A percentile compares a stretch with the other conserved stretches of the same genome.
These are phyloP conservation scores for Tilletiopsis washingtonensis DNA, from an alignment of 1,284 basidiomycete genomes.

Conservation along the genomic window DNA sequence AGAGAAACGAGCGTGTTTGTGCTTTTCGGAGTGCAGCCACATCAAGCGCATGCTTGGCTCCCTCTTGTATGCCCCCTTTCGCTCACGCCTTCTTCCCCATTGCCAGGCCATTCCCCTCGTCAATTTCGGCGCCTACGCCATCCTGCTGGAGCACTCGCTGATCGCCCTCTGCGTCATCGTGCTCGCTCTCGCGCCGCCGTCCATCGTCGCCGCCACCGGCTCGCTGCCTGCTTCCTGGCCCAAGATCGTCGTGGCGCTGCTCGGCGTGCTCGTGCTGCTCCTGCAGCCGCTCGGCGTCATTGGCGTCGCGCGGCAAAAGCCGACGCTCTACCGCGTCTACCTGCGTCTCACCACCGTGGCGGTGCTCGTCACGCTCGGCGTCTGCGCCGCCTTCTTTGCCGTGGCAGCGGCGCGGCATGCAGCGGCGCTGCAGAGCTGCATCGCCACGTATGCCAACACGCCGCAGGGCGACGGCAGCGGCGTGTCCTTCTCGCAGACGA, in stretches of 20 bases:
- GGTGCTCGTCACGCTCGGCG: slow-evolving; percentile 24
- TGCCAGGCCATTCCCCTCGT: slow-evolving; percentile 33
- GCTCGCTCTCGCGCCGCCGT: slow-evolving; percentile 33
- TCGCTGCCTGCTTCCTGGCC: slow-evolving; percentile 30
- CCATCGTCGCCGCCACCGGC: slow-evolving; percentile 36
- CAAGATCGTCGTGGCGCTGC: slow-evolving; percentile 32
- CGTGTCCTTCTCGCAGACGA: slow-evolving; percentile 3
- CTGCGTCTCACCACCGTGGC: slow-evolving; percentile 38
- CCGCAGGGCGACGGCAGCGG: slow-evolving; percentile 7
- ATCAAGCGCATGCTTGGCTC: not conserved
- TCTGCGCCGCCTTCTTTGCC: slow-evolving; percentile 33
- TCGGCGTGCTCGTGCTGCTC: slow-evolving; percentile 30
- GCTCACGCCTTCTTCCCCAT: not conserved
- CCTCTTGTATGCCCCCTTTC: not conserved
- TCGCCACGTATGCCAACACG: slow-evolving; percentile 20
- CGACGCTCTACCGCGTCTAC: slow-evolving; percentile 36
- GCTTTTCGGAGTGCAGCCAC: not conserved
- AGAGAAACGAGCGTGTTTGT: no score
- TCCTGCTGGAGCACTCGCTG: slow-evolving; percentile 33
- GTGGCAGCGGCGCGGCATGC: slow-evolving; percentile 29
- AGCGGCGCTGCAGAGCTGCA: slow-evolving; percentile 22
- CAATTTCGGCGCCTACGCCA: slow-evolving; percentile 40
- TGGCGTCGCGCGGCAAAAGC: slow-evolving; percentile 24
- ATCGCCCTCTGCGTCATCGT: slow-evolving; percentile 33
- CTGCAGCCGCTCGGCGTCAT: slow-evolving; percentile 41